phyloP scores from a whole-genome alignment of 495 filamentous ascomycete species.

The Hypomontagnella monticulosa region DNA sequence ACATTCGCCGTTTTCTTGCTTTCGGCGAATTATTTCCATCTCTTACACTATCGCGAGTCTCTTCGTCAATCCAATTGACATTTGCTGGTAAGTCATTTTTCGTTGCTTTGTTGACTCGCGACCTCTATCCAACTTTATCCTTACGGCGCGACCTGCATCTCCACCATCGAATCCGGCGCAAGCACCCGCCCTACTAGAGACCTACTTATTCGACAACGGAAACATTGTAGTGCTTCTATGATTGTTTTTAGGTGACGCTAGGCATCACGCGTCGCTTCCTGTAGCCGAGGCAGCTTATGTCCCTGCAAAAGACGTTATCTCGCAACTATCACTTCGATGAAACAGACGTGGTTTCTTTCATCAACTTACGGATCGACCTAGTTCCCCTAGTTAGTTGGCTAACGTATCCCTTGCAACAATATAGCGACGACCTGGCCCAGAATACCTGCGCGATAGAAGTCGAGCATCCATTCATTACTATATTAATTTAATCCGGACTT shows the following conservation, averaged over 20 bases:
- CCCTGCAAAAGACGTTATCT: not conserved
- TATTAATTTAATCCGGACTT: conserved; percentile 36
- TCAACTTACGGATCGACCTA: not conserved
- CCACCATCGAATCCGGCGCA: conserved; percentile 17
- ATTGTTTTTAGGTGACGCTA: not conserved
- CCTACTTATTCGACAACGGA: conserved; percentile 4
- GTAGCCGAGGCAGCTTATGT: not conserved
- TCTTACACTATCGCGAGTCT: conserved; percentile 30
- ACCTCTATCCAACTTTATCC: not conserved
- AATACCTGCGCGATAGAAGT: conserved; percentile 15
- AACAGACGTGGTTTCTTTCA: not conserved
- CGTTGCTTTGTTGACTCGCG: conserved; percentile 16
- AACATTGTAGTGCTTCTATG: not conserved
- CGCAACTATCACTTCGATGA: not conserved
- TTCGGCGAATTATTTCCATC: conserved; percentile 44
- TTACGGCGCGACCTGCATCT: not conserved
- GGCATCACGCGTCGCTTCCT: not conserved
- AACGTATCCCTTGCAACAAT: conserved; percentile 11
- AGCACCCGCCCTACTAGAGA: conserved; percentile 7
- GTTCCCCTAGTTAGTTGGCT: not conserved
- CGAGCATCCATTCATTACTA: conserved; percentile 26
- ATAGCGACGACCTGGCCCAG: conserved; percentile 14
- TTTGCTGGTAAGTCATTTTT: conserved; percentile 37
- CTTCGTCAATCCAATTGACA: conserved; percentile 32
- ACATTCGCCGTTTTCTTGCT: conserved; percentile 38